Percentiles rank a stretch among this genome's conserved stretches.
These are phyloP conservation scores for Arxiozyma bovina DNA, from an alignment of 1,139 yeast species.

Conservation along the genomic window DNA sequence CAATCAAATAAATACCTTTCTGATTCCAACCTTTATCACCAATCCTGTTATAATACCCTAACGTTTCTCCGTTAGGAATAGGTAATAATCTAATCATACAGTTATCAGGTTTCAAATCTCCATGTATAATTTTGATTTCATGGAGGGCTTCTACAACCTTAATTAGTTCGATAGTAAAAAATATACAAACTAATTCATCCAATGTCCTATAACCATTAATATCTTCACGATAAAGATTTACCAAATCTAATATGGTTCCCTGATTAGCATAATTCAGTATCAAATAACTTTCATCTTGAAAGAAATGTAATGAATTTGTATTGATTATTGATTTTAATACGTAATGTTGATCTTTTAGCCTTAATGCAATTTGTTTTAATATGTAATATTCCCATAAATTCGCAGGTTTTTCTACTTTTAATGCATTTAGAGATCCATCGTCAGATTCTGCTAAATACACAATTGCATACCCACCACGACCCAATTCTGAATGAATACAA, in stretches of 20 bases:
- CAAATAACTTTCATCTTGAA: conserved; percentile 66
- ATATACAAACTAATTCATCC: conserved; percentile 60
- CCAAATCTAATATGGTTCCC: conserved; percentile 71
- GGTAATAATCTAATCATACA: conserved; percentile 62
- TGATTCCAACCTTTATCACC: conserved; percentile 43
- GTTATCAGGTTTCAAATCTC: conserved; percentile 80
- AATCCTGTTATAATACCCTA: conserved; percentile 29
- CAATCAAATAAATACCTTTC: conserved; percentile 61
- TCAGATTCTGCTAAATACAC: conserved; percentile 69
- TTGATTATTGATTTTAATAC: conserved; percentile 38
- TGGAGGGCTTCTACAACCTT: conserved; percentile 58
- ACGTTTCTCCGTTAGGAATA: conserved; percentile 34
- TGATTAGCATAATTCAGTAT: conserved; percentile 60
- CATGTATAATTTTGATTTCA: conserved; percentile 60
- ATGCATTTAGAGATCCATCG: conserved; percentile 50
- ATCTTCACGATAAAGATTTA: conserved; percentile 34
- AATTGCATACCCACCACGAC: conserved; percentile 73
- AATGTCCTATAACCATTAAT: conserved; percentile 30
- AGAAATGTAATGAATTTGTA: conserved; percentile 48
- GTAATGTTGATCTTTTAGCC: conserved; percentile 26
- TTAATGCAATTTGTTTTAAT: conserved; percentile 43
- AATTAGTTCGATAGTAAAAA: conserved; percentile 55
- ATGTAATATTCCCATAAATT: conserved; percentile 80
- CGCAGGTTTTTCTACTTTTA: conserved; percentile 66
- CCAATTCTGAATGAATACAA: conserved; percentile 54